These are phyloP conservation scores for Aegilops longissima DNA, from an alignment of 176 grass and related monocot genomes.

Conservation along the genomic window DNA sequence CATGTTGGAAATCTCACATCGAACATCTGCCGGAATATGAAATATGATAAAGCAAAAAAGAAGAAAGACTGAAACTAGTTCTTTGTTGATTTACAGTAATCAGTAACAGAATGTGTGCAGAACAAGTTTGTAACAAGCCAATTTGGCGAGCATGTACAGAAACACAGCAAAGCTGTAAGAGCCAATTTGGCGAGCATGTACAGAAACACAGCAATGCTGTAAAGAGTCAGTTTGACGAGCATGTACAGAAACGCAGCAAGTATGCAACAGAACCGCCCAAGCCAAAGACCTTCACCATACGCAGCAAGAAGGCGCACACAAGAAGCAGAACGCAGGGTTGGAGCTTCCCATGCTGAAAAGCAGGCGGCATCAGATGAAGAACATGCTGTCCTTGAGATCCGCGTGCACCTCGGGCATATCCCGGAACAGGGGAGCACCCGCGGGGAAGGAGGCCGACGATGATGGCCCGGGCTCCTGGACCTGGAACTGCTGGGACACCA, in stretches of 20 bases:
- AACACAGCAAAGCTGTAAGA: neutral
- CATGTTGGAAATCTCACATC: neutral
- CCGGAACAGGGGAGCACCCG: neutral
- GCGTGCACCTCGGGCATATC: constrained; percentile 31
- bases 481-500: constrained; percentile 15
- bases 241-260: neutral
- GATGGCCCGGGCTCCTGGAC: neutral
- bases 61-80: neutral
- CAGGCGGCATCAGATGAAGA: constrained; percentile 46
- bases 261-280: neutral
- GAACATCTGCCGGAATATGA: neutral
- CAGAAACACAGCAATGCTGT: neutral
- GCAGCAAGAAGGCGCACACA: neutral
- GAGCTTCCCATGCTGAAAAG: neutral
- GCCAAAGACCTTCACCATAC: neutral
- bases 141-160: no score
- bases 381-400: constrained; percentile 45
- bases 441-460: neutral
- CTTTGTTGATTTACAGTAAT: neutral
- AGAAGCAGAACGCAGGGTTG: neutral
- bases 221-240: neutral
- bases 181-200: neutral
- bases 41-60: neutral
- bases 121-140: neutral
- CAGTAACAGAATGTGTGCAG: neutral